Evolutionary conservation across 768 basidiomycete species (phyloP).

Genomic region (Clavaria fumosa): DNA sequence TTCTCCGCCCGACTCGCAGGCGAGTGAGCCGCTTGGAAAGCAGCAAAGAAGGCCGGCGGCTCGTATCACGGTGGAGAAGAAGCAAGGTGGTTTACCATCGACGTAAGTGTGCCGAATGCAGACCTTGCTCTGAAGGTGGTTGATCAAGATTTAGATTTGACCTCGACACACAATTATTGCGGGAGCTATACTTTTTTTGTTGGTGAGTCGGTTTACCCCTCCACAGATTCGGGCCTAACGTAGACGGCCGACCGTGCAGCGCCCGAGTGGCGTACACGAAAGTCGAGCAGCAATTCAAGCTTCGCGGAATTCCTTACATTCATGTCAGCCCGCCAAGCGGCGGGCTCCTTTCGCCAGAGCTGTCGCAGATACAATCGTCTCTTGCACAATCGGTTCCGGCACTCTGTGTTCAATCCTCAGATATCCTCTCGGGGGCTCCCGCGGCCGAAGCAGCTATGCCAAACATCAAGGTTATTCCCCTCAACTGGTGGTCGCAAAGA

Average conservation of each 20-base stretch:
- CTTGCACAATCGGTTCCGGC: slow-evolving; percentile 68
- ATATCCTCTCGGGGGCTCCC: slow-evolving; percentile 69
- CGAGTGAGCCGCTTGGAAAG: too few relatives aligned
- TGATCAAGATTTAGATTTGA: too few relatives aligned
- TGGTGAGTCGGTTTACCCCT: slow-evolving; percentile 33
- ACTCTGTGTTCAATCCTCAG: slow-evolving; percentile 65
- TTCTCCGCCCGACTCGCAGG: slow-evolving; percentile 12
- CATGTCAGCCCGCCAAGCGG: slow-evolving; percentile 48
- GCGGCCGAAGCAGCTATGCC: slow-evolving; percentile 89
- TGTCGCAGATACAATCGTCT: slow-evolving; percentile 51
- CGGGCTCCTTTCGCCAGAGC: slow-evolving; percentile 26
- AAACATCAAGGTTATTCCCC: slow-evolving; percentile 75
- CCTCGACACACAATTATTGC: slow-evolving; percentile 54
- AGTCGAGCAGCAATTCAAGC: slow-evolving; percentile 77
- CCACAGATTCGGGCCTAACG: neutral
- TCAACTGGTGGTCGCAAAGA: slow-evolving; percentile 84
- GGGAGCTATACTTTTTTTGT: slow-evolving; percentile 77
- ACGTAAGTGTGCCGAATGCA: too few relatives aligned
- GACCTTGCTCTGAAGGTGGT: too few relatives aligned
- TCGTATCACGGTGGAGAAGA: neutral
- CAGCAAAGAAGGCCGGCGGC: slow-evolving; percentile 4
- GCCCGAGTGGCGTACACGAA: slow-evolving; percentile 84
- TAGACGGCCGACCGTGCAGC: slow-evolving; percentile 23
- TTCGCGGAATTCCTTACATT: slow-evolving; percentile 61
- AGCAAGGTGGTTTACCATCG: neutral